Evolutionary conservation across 805 yeast species (phyloP).

Genomic region (Debaryomyces castellii): DNA sequence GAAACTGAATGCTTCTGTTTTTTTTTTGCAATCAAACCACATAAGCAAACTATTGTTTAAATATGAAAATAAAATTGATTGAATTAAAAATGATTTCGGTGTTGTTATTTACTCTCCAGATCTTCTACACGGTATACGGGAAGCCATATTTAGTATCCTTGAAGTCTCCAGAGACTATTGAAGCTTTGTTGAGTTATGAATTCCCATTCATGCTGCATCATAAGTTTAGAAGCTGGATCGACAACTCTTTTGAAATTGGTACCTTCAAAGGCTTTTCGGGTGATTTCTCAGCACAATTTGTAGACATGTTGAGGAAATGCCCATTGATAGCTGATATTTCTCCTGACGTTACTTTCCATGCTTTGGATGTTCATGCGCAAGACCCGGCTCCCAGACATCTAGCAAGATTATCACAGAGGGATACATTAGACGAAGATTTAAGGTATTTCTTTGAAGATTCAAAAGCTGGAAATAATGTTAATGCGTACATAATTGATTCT

Average conservation of each 20-base stretch:
- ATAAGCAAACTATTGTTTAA: too few relatives aligned
- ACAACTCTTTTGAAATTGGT: conserved; percentile 62
- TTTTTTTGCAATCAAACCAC: conserved; percentile 4
- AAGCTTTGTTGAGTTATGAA: conserved; percentile 48
- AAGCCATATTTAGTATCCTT: conserved; percentile 49
- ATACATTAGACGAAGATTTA: conserved; percentile 19
- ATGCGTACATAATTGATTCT: conserved; percentile 81
- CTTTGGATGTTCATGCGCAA: conserved; percentile 49
- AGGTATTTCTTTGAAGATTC: conserved; percentile 49
- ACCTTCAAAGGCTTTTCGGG: conserved; percentile 71
- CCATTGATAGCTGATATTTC: conserved; percentile 69
- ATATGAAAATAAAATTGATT: too few relatives aligned
- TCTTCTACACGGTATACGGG: not conserved
- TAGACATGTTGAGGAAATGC: conserved; percentile 49
- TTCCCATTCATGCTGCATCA: conserved; percentile 31
- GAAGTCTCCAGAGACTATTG: conserved; percentile 48
- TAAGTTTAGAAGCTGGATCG: conserved; percentile 48
- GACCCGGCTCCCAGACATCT: conserved; percentile 62
- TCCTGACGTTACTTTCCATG: conserved; percentile 61
- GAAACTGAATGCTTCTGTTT: not conserved
- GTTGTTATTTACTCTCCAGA: not conserved
- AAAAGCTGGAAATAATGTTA: conserved; percentile 56
- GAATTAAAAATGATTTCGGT: not conserved
- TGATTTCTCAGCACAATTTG: conserved; percentile 47
- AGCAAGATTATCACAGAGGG: conserved; percentile 58